Evolutionary conservation across 768 basidiomycete species (phyloP).

Genomic region (Suillus hirtellus): DNA sequence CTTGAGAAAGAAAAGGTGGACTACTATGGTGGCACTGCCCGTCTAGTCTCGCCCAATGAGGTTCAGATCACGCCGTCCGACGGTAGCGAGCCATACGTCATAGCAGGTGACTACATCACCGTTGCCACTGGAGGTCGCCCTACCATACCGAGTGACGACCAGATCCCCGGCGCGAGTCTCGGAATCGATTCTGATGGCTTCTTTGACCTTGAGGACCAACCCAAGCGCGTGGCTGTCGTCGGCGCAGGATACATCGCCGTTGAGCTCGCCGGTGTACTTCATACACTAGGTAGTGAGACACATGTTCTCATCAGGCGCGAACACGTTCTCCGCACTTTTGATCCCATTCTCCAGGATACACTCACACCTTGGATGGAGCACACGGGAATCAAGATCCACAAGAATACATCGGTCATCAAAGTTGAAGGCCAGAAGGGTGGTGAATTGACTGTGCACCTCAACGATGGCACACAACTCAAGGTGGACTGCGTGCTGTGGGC

Average conservation of each 20-base stretch:
- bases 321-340: slow-evolving; percentile 90
- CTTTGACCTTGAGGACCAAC: slow-evolving; percentile 88
- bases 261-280: slow-evolving; percentile 93
- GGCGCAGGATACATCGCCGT: slow-evolving; percentile 99
- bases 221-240: slow-evolving; percentile 89
- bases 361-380: slow-evolving; percentile 93
- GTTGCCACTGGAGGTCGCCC: slow-evolving; percentile 89
- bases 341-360: slow-evolving; percentile 80
- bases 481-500: slow-evolving; percentile 93
- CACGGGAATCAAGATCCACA: slow-evolving; percentile 89
- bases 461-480: slow-evolving; percentile 74
- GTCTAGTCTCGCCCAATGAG: slow-evolving; percentile 65
- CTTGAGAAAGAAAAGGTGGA: slow-evolving; percentile 87
- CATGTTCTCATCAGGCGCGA: slow-evolving; percentile 91
- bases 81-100: slow-evolving; percentile 62
- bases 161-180: slow-evolving; percentile 86
- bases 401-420: slow-evolving; percentile 67
- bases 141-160: slow-evolving; percentile 69
- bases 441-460: slow-evolving; percentile 72
- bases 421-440: slow-evolving; percentile 76
- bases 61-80: slow-evolving; percentile 74
- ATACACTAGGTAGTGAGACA: slow-evolving; percentile 88
- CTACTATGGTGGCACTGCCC: slow-evolving; percentile 76
- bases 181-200: slow-evolving; percentile 96
- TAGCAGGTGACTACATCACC: slow-evolving; percentile 76